phyloP scores from a whole-genome alignment of 192 early-diverging fungal species.

The Geosiphon pyriformis region DNA sequence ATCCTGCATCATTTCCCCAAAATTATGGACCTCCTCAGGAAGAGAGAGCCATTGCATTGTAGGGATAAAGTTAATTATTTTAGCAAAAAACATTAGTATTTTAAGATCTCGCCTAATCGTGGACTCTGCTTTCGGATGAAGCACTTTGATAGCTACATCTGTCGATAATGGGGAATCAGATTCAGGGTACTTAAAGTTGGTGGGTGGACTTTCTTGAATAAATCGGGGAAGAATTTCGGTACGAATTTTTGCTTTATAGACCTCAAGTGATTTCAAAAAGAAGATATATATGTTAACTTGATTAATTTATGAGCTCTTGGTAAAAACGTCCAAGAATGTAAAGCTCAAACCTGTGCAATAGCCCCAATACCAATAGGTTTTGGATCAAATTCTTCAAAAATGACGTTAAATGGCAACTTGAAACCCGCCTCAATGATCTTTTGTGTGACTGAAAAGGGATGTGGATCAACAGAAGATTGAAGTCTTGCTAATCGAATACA shows the following conservation, averaged over 20 bases:
- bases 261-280: slow-evolving; percentile 3
- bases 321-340: not conserved
- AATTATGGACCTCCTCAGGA: slow-evolving; percentile 83
- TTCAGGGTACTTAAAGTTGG: not conserved
- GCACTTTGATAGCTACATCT: slow-evolving; percentile 80
- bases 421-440: slow-evolving; percentile 60
- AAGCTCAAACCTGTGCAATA: slow-evolving; percentile 79
- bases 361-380: slow-evolving; percentile 87
- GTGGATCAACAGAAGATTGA: slow-evolving; percentile 76
- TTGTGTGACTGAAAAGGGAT: slow-evolving; percentile 65
- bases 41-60: slow-evolving; percentile 80
- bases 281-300: not conserved
- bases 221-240: slow-evolving; percentile 27
- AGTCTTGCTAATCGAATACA: slow-evolving; percentile 71
- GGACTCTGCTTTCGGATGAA: slow-evolving; percentile 74
- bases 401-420: slow-evolving; percentile 56
- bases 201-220: not conserved
- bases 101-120: slow-evolving; percentile 74
- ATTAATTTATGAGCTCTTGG: not conserved
- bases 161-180: slow-evolving; percentile 20
- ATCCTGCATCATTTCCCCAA: slow-evolving; percentile 86
- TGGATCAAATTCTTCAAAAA: slow-evolving; percentile 76
- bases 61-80: slow-evolving; percentile 63
- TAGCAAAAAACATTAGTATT: slow-evolving; percentile 72
- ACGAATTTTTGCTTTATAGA: slow-evolving; percentile 51